Evolutionary conservation across 1,139 yeast species (phyloP), one percentile per base, ranked within the genome.

Genomic region (Spathaspora sp.): DNA sequence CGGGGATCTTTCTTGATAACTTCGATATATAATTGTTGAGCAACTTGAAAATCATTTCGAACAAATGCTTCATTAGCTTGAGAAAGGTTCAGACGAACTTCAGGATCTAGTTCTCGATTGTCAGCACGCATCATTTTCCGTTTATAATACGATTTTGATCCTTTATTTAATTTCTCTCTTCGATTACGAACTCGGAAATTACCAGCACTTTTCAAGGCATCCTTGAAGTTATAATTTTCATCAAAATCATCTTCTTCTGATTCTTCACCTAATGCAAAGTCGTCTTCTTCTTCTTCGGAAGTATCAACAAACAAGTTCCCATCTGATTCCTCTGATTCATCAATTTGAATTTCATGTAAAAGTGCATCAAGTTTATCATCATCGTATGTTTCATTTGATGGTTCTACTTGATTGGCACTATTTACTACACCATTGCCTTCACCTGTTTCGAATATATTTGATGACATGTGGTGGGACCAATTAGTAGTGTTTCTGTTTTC

Each of bases 21-120:
- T 56, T 89, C 91, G 42, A 79, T 74, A 54, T 85, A 86, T 45
- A 82, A 64, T 42, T 78, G 72, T 54, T 84, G 78, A 0, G 98
- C 97, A 2, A 70, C 76, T 37, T 78, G 83, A 36, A 81, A 74
- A 54, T 89, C 85, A 43, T 77, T 78, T 8, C 77, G 61, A 1
- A 86, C 96, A 70, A 84, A 90, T 0, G 88, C 86, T 56, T 84
- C 91, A 58, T 89, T 87, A 1, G 96, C 97, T 54, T 75, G 74
- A 4, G 95, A 83, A 33, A 88, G 64, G 43, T 83, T 63, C 40
- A 74, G 72, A 44, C 84, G 74, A 1, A 88, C 86, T 59, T 86
- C 95, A 0, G 93, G 95, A 50, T 86, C 85, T 47, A 83, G 61
- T 16, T 81, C 81, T 44, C 76, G 65, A 42, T 68, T 68, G 29